Evolutionary conservation across 441 rosid species (phyloP).

Genomic region (Brassica hybrid): DNA sequence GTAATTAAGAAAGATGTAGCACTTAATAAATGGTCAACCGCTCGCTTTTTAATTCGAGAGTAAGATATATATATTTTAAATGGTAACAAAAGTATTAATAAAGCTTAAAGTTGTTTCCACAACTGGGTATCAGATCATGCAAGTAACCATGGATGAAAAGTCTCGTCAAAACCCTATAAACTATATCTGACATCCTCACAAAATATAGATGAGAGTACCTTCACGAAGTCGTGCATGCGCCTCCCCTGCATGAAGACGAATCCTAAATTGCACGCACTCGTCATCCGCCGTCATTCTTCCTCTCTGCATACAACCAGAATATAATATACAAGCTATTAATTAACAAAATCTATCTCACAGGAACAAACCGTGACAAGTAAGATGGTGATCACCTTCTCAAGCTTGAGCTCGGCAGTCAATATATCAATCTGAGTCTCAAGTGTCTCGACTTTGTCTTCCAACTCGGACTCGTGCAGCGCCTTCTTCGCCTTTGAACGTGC

Average conservation of each 20-base stretch:
- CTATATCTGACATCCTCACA: no score
- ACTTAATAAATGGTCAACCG: not conserved
- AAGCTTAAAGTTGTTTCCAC: constrained; percentile 3
- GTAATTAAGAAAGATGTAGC: not conserved
- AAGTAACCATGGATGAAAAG: not conserved
- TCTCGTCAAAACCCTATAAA: constrained; percentile 5
- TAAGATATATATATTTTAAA: not conserved
- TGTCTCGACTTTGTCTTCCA: constrained; percentile 65
- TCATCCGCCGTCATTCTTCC: not conserved
- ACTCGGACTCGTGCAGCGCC: constrained; percentile 49
- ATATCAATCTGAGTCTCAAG: constrained; percentile 61
- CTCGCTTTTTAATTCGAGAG: not conserved
- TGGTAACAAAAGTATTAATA: not conserved
- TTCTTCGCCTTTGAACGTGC: constrained; percentile 77
- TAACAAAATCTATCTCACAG: no score
- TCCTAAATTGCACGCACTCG: not conserved
- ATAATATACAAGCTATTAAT: not conserved
- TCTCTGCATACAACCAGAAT: not conserved
- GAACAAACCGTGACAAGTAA: no score
- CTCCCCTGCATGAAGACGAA: constrained; percentile 66
- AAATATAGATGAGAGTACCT: constrained; percentile 56
- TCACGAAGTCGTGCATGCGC: constrained; percentile 71
- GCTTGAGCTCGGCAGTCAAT: constrained; percentile 61
- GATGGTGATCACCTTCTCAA: constrained; percentile 72
- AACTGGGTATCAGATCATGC: constrained; percentile 5